Evolutionary conservation across 306 rosid species (phyloP).

Genomic region (Spatholobus suberectus): DNA sequence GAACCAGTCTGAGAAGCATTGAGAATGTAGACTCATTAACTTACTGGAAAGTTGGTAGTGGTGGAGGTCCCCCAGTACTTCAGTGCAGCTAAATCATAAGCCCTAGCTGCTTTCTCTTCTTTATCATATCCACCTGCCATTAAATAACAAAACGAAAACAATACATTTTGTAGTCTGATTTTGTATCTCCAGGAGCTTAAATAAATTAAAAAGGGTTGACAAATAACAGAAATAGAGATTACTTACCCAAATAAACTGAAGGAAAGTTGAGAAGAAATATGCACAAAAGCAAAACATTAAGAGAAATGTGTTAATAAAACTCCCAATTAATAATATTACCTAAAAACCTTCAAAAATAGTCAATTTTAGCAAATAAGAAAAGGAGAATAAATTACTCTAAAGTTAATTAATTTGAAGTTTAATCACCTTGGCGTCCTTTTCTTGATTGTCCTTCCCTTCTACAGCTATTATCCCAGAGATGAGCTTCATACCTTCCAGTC

Average conservation of each 20-base stretch:
- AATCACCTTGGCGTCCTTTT: slow-evolving; percentile 96
- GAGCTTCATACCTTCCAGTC: slow-evolving; percentile 99
- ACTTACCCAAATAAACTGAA: slow-evolving; percentile 80
- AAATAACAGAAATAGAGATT: not conserved
- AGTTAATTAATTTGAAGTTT: not conserved
- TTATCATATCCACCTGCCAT: slow-evolving; percentile 93
- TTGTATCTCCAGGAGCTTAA: not conserved
- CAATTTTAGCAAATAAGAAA: not conserved
- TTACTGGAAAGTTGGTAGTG: slow-evolving; percentile 92
- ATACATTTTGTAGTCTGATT: not conserved
- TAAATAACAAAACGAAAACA: not conserved
- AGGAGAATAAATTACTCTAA: slow-evolving; percentile 20
- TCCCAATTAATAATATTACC: not conserved
- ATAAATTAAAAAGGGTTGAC: not conserved
- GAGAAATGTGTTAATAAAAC: slow-evolving; percentile 36
- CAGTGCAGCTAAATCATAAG: slow-evolving; percentile 96
- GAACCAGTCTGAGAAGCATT: not conserved
- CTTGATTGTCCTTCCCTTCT: slow-evolving; percentile 99
- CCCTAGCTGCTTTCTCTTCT: slow-evolving; percentile 99
- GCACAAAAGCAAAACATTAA: slow-evolving; percentile 26
- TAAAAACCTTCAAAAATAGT: not conserved
- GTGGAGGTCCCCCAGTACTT: slow-evolving; percentile 99
- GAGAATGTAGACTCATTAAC: slow-evolving; percentile 3
- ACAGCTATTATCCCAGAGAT: slow-evolving; percentile 98
- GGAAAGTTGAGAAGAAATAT: slow-evolving; percentile 24